Percentiles rank a stretch among this genome's conserved stretches.
These are phyloP conservation scores for Epichloe festucae DNA, from an alignment of 2,329 filamentous ascomycete genomes.

Conservation along the genomic window DNA sequence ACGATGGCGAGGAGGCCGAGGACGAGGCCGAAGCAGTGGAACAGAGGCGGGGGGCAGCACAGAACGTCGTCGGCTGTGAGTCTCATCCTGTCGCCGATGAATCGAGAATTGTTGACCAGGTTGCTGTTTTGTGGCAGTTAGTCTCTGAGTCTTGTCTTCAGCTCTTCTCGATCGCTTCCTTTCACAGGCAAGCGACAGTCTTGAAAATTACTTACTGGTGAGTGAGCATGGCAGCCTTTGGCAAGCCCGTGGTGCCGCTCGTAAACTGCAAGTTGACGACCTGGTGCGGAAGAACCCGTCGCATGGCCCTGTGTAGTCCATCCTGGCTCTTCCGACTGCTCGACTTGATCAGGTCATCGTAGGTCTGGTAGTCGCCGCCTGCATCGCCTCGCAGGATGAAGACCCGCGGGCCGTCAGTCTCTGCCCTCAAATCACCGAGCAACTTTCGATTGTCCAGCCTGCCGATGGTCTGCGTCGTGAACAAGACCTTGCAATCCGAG, in stretches of 20 bases:
- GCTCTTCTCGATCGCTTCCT: neutral
- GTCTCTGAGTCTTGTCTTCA: neutral
- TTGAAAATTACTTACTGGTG: slow-evolving; percentile 36
- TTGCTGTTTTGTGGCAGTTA: slow-evolving; percentile 25
- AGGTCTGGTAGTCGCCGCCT: slow-evolving; percentile 42
- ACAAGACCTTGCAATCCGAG: slow-evolving; percentile 59
- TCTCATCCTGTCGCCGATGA: slow-evolving; percentile 62
- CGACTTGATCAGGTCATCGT: slow-evolving; percentile 41
- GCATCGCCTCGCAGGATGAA: slow-evolving; percentile 47
- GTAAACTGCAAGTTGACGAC: slow-evolving; percentile 67
- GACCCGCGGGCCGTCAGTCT: slow-evolving; percentile 34
- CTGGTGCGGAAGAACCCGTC: slow-evolving; percentile 47
- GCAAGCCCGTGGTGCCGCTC: slow-evolving; percentile 59
- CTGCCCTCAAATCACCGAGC: slow-evolving; percentile 37
- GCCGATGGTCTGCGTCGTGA: slow-evolving; percentile 58
- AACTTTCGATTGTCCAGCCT: slow-evolving; percentile 49
- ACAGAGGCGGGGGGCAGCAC: slow-evolving; percentile 72
- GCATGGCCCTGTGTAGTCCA: slow-evolving; percentile 38
- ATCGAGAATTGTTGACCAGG: slow-evolving; percentile 52
- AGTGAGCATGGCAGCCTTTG: slow-evolving; percentile 64
- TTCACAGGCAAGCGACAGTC: too few relatives aligned
- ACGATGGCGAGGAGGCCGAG: slow-evolving; percentile 60
- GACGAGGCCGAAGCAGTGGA: slow-evolving; percentile 77
- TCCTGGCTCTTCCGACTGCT: slow-evolving; percentile 36
- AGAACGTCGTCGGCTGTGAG: slow-evolving; percentile 54